Evolutionary conservation across 148 eudicot genomes (phyloP).

Genomic region (Amaranthus palmeri): DNA sequence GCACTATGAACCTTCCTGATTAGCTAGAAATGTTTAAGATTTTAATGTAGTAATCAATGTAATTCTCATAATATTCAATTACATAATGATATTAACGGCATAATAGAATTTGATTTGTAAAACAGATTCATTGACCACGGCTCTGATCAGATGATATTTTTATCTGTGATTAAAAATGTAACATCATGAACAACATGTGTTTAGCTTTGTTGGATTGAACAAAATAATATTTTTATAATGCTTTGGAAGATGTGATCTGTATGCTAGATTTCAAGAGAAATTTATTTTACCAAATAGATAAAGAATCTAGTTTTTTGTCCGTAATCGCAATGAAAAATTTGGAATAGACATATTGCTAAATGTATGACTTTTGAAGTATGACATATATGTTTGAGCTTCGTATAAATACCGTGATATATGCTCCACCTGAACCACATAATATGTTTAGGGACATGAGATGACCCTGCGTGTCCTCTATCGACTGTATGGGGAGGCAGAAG

Average conservation of each 20-base stretch:
- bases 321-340: background rate
- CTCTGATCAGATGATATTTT: no score
- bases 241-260: background rate
- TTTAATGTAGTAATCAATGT: no score
- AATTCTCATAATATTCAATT: no score
- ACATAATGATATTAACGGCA: no score
- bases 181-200: no score
- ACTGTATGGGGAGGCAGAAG: constrained; percentile 90
- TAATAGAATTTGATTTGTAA: no score
- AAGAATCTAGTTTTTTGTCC: background rate
- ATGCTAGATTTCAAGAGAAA: background rate
- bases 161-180: no score
- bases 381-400: background rate
- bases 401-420: background rate
- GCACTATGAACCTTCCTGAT: no score
- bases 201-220: no score
- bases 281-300: background rate
- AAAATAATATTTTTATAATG: background rate
- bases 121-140: no score
- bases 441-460: constrained; percentile 88
- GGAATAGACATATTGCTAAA: background rate
- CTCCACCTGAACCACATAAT: constrained; percentile 27
- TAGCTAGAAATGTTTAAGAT: no score
- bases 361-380: background rate
- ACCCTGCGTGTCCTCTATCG: constrained; percentile 90